Evolutionary conservation across 768 basidiomycete species (phyloP), one percentile per base, ranked within the genome.

Genomic region (Suillus hirtellus): DNA sequence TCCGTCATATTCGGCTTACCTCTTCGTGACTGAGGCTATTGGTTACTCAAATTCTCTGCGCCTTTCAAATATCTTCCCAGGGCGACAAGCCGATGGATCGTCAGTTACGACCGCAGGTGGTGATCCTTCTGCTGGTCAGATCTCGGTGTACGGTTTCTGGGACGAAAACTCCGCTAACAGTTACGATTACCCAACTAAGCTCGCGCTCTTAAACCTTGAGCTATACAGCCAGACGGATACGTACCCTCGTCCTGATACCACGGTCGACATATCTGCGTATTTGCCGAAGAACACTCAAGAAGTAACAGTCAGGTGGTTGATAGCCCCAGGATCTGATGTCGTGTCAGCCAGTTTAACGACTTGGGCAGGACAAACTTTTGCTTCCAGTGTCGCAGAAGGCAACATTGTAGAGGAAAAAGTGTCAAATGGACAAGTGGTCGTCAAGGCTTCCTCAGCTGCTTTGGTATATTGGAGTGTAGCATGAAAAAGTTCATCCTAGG

Each of bases 111-210:
- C 83, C 0, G 80, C 77, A 35, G 74, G 80, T 4, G 83, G 83
- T 0, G 83, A 84, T 63, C 64, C 67, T 24, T 81, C 81, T 4
- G 72, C 76, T 12, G 82, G 83, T n/a, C 80, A 84, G 63, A 70
- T 84, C 10, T 81, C 84, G 15, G 79, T 77, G 0, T 85, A 84
- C 63, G 84, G 81, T 8, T 81, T 84, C 65, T 85, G 84, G 83
- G 80, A 80, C 50, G 70, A 71, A 37, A 53, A 14, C 1, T 63
- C 63, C 9, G 63, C 75, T 11, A 59, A 69, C 7, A 31, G 17
- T 17, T 1, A 34, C 34, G 10, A 34, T 34, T 79, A 76, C 62
- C 82, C 83, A 0, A 66, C 75, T 19, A 84, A 84, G 68, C 69
- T 85, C 6, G 83, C 80, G 0, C 73, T 85, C 6, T 70, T 85